Conservation (phyloP, 768 basidiomycete genomes). For the Pholiota microspora region DNA sequence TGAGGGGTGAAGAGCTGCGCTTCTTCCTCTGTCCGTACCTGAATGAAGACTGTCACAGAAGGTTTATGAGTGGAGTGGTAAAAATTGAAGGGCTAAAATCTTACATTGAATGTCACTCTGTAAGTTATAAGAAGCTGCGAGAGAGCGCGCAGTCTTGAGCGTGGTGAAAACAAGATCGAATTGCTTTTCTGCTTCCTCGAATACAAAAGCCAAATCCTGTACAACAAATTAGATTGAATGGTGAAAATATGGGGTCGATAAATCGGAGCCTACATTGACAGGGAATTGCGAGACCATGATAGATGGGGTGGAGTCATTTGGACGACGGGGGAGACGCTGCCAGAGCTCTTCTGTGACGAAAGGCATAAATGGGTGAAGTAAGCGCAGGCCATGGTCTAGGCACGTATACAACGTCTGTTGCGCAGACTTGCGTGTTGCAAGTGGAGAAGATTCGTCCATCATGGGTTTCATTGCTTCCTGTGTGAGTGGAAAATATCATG, state of each 20-base stretch:
- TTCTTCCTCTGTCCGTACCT: constrained; percentile 61
- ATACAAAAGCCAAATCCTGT: constrained; percentile 61
- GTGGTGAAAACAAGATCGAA: constrained; percentile 86
- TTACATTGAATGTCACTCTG: constrained; percentile 81
- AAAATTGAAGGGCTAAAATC: constrained; percentile 19
- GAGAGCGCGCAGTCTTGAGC: constrained; percentile 76
- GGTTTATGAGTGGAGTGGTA: constrained; percentile 1
- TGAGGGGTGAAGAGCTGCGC: constrained; percentile 71
- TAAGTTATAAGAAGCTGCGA: constrained; percentile 87
- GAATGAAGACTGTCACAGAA: constrained; percentile 65
- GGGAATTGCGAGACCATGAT: constrained; percentile 93
- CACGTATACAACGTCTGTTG: constrained; percentile 97
- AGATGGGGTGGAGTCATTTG: constrained; percentile 77
- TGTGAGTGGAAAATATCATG: no score
- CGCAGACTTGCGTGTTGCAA: constrained; percentile 69
- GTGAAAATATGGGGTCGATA: neutral
- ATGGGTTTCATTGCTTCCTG: constrained; percentile 99
- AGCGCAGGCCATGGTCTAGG: constrained; percentile 83
- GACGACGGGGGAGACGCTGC: constrained; percentile 90
- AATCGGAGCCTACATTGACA: constrained; percentile 43
- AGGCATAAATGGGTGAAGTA: constrained; percentile 98
- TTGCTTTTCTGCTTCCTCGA: constrained; percentile 71
- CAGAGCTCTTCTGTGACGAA: constrained; percentile 98
- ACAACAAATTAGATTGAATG: neutral
- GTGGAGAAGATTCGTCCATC: constrained; percentile 75